Base-by-base conservation (phyloP, 257 asterid species). In the Solanum pinnatisectum region DNA sequence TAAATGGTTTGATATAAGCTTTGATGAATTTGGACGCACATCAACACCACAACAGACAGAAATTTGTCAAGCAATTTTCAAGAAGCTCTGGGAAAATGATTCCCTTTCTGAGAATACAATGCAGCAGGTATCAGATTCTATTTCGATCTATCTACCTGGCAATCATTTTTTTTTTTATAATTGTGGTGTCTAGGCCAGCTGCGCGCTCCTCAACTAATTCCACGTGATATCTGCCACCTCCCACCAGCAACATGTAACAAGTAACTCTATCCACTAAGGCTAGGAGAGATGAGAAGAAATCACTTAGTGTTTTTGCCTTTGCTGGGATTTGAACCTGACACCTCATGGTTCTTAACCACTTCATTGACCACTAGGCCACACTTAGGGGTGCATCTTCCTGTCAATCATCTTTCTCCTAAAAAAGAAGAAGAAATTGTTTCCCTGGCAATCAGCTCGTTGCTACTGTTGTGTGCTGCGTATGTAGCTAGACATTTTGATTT, bases 11-110 rank as follows among this genome's bases (percentile, higher is more conserved):
- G 84, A 91, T 86, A 96, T 96, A 90, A 93, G 94, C 87, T 95
- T 96, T 37, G 98, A 96, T 88, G 95, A 95, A 89, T 96, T 96
- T 91, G 98, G 99, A 20, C 96, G 99, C 70, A 96, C 99, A 8
- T 96, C 98, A 78, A 95, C 92, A 88, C 96, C 98, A 2, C 93
- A 96, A 89, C 99, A 96, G 91, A 95, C 98, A 67, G 97, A 93
- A 91, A 92, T 94, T 78, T 96, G 99, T 85, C 99, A 96, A 90
- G 90, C 95, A 82, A 93, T 96, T 89, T 96, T 96, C 92, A 93
- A 93, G 90, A 95, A 92, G 83, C 88, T 96, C 52, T 86, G 93
- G 87, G 98, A 94, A 13, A 94, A 92, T 90, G 91, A 95, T 63
- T 95, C 98, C 97, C 94, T 96, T 87, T 86, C 95, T 23, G 98